Percentiles rank a stretch among this genome's conserved stretches.
Evolutionary conservation across 176 grass and related monocot species (phyloP).

Genomic region (Dendrocalamus sinicus): DNA sequence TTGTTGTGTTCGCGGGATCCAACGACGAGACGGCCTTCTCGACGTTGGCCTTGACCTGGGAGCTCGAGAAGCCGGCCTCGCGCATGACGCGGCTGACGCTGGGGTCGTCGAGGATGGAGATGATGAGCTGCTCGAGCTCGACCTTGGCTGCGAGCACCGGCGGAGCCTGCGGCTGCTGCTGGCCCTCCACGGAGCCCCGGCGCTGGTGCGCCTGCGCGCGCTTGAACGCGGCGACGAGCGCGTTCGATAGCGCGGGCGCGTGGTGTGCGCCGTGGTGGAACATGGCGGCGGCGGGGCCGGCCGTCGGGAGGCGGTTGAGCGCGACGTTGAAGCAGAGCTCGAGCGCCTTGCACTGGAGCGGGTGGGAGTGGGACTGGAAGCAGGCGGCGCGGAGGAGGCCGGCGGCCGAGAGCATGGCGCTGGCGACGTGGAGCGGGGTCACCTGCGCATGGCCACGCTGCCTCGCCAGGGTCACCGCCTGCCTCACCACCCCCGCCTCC

Average conservation of each 20-base stretch:
- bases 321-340: constrained; percentile 99
- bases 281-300: constrained; percentile 46
- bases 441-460: constrained; percentile 87
- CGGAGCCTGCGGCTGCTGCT: constrained; percentile 34
- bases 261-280: constrained; percentile 42
- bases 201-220: constrained; percentile 90
- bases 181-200: constrained; percentile 55
- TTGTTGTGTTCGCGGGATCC: background rate
- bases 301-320: constrained; percentile 86
- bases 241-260: constrained; percentile 83
- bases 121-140: constrained; percentile 83
- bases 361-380: constrained; percentile 85
- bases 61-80: constrained; percentile 90
- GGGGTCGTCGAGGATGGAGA: constrained; percentile 97
- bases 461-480: constrained; percentile 72
- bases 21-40: constrained; percentile 50
- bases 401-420: constrained; percentile 68
- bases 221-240: constrained; percentile 94
- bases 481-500: constrained; percentile 68
- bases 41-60: constrained; percentile 81
- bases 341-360: constrained; percentile 95
- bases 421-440: constrained; percentile 93
- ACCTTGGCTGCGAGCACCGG: constrained; percentile 57
- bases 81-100: constrained; percentile 96
- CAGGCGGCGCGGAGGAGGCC: constrained; percentile 81